These are phyloP conservation scores for Phytophthora chlamydospora DNA, from an alignment of 352 stramenopile species.

Conservation along the genomic window DNA sequence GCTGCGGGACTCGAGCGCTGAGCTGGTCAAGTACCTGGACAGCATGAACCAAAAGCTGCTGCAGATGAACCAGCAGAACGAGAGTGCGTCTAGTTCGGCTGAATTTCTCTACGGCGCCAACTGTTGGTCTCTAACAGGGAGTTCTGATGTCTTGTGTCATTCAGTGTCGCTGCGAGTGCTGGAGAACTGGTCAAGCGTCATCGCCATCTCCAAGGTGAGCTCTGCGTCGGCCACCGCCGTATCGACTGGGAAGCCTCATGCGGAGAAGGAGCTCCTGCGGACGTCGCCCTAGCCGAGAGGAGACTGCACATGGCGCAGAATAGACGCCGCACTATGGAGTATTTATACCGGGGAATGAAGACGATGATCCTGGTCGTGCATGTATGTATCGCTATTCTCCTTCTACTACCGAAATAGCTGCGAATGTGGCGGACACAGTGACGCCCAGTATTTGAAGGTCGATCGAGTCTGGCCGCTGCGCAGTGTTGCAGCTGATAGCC, in stretches of 20 bases:
- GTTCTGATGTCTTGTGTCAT: slow-evolving; percentile 3
- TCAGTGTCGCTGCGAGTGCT: slow-evolving; percentile 78
- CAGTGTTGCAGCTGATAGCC: background rate
- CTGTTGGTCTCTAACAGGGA: background rate
- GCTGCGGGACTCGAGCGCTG: slow-evolving; percentile 75
- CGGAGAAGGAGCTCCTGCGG: slow-evolving; percentile 62
- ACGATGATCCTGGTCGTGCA: background rate
- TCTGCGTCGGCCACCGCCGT: slow-evolving; percentile 28
- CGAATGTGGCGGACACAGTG: slow-evolving; percentile 1
- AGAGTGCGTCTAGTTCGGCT: slow-evolving; percentile 47
- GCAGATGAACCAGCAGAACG: slow-evolving; percentile 85
- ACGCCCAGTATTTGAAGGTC: background rate
- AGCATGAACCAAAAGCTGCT: slow-evolving; percentile 75
- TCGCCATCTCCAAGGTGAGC: slow-evolving; percentile 69
- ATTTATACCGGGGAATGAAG: slow-evolving; percentile 33
- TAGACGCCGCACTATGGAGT: slow-evolving; percentile 17
- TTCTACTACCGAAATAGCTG: slow-evolving; percentile 11
- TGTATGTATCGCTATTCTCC: slow-evolving; percentile 7
- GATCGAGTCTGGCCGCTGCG: background rate
- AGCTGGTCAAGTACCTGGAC: slow-evolving; percentile 79
- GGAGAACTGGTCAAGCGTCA: slow-evolving; percentile 85
- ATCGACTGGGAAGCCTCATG: slow-evolving; percentile 32
- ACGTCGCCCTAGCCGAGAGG: slow-evolving; percentile 41
- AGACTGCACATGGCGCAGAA: slow-evolving; percentile 14
- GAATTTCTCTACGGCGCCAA: background rate